Evolutionary conservation across 1,284 basidiomycete species (phyloP).

Genomic region (Rhizoctonia solani): DNA sequence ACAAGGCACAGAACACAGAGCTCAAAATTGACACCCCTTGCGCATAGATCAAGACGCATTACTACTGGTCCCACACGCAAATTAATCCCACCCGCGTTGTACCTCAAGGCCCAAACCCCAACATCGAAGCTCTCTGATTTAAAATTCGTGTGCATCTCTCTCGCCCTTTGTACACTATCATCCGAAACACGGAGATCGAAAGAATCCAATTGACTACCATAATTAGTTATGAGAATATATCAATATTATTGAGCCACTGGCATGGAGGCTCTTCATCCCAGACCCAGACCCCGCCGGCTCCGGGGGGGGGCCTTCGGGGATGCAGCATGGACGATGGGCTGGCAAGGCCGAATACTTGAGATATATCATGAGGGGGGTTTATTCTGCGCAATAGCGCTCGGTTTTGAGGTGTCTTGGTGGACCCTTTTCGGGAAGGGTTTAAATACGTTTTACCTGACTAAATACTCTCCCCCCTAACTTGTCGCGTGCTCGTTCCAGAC

Average conservation of each 20-base stretch:
- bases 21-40: background rate
- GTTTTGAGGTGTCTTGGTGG: background rate
- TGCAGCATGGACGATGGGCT: background rate
- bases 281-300: background rate
- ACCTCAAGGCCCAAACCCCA: constrained; percentile 70
- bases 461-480: constrained; percentile 17
- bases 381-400: no score
- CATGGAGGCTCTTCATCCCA: no score
- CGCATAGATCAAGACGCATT: constrained; percentile 72
- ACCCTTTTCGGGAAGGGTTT: constrained; percentile 21
- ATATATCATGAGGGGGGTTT: no score
- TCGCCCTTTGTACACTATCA: background rate
- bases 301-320: background rate
- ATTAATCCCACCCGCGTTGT: constrained; percentile 77
- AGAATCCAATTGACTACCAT: no score
- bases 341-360: no score
- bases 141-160: background rate
- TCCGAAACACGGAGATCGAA: no score
- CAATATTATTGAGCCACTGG: no score
- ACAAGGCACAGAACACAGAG: background rate
- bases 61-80: constrained; percentile 75
- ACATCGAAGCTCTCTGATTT: constrained; percentile 63
- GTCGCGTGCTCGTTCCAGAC: constrained; percentile 3
- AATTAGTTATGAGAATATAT: no score
- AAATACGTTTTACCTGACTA: background rate